Evolutionary conservation across 345 rosid species (phyloP).

Genomic region (Eucalyptus caleyi): DNA sequence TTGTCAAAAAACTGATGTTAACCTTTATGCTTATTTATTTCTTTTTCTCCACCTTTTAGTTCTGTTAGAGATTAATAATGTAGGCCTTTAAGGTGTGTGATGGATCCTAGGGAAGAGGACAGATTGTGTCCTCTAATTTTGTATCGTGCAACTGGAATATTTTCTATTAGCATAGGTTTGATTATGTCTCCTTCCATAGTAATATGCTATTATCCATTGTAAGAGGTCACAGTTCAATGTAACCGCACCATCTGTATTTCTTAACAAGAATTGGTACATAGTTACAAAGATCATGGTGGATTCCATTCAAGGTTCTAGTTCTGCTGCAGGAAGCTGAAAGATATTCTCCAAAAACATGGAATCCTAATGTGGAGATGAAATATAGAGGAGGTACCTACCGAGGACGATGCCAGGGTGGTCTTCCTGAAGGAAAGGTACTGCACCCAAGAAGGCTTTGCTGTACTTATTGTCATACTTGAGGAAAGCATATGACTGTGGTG

Average conservation of each 20-base stretch:
- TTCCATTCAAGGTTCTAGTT: background rate
- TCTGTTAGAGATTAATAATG: background rate
- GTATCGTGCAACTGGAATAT: background rate
- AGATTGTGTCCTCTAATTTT: background rate
- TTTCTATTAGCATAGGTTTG: background rate
- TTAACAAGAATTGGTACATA: background rate
- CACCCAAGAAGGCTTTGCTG: background rate
- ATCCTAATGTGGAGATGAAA: conserved; percentile 68
- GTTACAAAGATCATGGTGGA: background rate
- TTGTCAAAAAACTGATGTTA: background rate
- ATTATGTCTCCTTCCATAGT: background rate
- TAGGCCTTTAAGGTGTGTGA: background rate
- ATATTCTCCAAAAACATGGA: conserved; percentile 80
- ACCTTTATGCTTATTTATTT: background rate
- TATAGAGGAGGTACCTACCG: conserved; percentile 83
- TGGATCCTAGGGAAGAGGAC: background rate
- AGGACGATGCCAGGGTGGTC: conserved; percentile 95
- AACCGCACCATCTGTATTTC: background rate
- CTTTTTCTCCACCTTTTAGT: background rate
- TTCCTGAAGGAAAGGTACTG: conserved; percentile 96
- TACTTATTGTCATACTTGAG: background rate
- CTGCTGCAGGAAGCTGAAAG: conserved; percentile 73
- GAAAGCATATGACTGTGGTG: background rate
- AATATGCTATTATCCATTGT: background rate
- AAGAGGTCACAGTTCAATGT: background rate